These are phyloP conservation scores for Adansonia grandidieri DNA, from an alignment of 441 rosid genomes.

Conservation along the genomic window DNA sequence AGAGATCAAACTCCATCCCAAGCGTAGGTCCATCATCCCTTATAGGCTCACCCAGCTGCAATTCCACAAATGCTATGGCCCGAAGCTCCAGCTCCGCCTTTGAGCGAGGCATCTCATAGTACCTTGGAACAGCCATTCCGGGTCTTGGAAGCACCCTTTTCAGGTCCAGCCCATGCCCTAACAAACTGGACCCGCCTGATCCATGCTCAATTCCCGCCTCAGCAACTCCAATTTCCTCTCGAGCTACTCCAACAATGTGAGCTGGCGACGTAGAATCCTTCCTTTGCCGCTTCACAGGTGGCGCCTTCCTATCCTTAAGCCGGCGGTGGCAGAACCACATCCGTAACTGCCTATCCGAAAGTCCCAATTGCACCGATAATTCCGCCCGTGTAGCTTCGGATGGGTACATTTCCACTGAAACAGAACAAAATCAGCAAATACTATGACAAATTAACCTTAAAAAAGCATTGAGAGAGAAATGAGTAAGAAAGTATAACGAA, in stretches of 20 bases:
- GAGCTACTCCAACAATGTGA: slow-evolving; percentile 4
- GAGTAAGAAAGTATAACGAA: slow-evolving; percentile 20
- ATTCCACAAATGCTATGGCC: slow-evolving; percentile 60
- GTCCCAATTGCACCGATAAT: slow-evolving; percentile 60
- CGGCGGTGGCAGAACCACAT: slow-evolving; percentile 85
- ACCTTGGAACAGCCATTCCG: slow-evolving; percentile 44
- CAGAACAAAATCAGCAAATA: slow-evolving; percentile 12
- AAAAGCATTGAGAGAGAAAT: not conserved
- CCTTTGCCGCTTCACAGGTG: slow-evolving; percentile 48
- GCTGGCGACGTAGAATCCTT: slow-evolving; percentile 40
- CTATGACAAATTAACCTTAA: not conserved
- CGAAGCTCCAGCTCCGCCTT: slow-evolving; percentile 48
- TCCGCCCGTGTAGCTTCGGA: slow-evolving; percentile 60
- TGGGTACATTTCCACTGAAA: slow-evolving; percentile 59
- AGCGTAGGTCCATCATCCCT: slow-evolving; percentile 71
- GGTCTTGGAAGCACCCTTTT: slow-evolving; percentile 33
- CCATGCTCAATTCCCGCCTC: slow-evolving; percentile 38
- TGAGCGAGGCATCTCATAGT: slow-evolving; percentile 44
- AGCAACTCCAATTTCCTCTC: slow-evolving; percentile 26
- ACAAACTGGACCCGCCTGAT: slow-evolving; percentile 34
- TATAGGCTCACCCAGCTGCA: slow-evolving; percentile 62
- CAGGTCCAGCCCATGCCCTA: slow-evolving; percentile 39
- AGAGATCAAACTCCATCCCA: slow-evolving; percentile 76
- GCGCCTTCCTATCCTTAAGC: slow-evolving; percentile 62
- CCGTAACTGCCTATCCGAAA: slow-evolving; percentile 70